Evolutionary conservation across 2,329 filamentous ascomycete genomes (phyloP).

Genomic region (Aspergillus novofumigatus): DNA sequence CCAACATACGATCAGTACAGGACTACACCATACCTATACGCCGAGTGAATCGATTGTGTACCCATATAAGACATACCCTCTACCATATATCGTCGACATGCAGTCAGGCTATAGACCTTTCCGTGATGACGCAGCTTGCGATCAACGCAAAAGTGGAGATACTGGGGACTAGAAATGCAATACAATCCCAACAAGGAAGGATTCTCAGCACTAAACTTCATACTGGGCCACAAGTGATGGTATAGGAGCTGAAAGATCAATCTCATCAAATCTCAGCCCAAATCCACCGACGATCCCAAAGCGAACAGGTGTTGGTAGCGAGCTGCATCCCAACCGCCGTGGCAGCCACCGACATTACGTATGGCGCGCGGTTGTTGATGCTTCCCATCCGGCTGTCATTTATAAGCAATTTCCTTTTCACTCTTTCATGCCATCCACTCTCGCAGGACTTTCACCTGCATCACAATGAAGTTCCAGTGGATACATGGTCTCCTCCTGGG

Average conservation of each 20-base stretch:
- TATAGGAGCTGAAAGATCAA: not conserved
- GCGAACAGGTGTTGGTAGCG: not conserved
- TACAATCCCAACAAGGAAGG: not conserved
- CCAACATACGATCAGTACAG: too few species aligned
- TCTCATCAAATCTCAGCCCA: not conserved
- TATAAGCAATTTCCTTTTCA: not conserved
- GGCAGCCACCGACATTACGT: not conserved
- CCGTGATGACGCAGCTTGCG: not conserved
- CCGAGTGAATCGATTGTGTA: too few species aligned
- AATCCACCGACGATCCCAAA: not conserved
- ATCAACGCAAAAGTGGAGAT: too few species aligned
- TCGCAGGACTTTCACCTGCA: not conserved
- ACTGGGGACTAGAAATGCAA: not conserved
- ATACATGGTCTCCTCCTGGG: slow-evolving; percentile 8
- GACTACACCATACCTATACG: too few species aligned
- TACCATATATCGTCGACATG: too few species aligned
- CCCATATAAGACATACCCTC: too few species aligned
- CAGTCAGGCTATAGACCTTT: too few species aligned
- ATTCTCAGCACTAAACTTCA: not conserved
- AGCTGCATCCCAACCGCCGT: not conserved
- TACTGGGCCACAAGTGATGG: not conserved
- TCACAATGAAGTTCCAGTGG: slow-evolving; percentile 11
- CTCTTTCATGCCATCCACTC: not conserved
- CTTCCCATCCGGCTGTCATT: not conserved
- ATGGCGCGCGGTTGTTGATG: not conserved